Base-by-base conservation (phyloP, 2,329 filamentous ascomycete genomes). In the Colletotrichum tropicicola region DNA sequence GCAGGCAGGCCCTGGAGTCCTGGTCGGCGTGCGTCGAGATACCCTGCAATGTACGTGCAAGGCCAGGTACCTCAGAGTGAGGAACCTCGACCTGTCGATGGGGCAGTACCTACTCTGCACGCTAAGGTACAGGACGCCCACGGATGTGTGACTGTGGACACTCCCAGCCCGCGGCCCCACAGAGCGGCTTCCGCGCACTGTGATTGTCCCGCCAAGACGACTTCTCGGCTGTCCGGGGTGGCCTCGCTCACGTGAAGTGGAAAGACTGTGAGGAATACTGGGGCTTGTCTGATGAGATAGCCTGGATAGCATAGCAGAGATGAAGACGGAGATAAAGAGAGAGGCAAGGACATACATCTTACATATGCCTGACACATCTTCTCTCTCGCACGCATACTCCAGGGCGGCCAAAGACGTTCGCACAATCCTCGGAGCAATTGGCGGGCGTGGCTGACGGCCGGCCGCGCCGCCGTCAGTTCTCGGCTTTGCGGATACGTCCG, bases 161-260 rank as follows among this genome's bases (percentile, higher is more conserved):
- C 43, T 49, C 17, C 19, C 28, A 51, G 51, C 35, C 44, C 49
- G 25, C 62, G 62, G 62, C 62, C 62, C 62, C 62, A 30, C 62
- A 55, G 44, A 45, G 49, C 62, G 49, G 49, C 57, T 65, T 65
- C 62, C 62, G 62, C 62, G 57, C 57, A 61, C 57, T 61, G 57
- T 65, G 62, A 65, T 62, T 61, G 28, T 55, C 44, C 49, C 57
- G 57, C 62, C 62, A 62, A 65, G 62, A 25, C 37, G 32, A 27
- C 28, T 9, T 43, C 19, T 65, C 62, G 49, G 57, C 57, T 65
- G 47, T 35, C 57, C 44, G 35, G 57, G 35, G 49, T 48, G 43
- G 49, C 41, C 32, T 53, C 19, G 43, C 61, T 60, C 61, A 61
- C 57, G 49, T 65, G 61, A 65, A 55, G 61, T 55, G 61, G 61